phyloP scores from a whole-genome alignment of 345 rosid species.

The Salix dunnii region DNA sequence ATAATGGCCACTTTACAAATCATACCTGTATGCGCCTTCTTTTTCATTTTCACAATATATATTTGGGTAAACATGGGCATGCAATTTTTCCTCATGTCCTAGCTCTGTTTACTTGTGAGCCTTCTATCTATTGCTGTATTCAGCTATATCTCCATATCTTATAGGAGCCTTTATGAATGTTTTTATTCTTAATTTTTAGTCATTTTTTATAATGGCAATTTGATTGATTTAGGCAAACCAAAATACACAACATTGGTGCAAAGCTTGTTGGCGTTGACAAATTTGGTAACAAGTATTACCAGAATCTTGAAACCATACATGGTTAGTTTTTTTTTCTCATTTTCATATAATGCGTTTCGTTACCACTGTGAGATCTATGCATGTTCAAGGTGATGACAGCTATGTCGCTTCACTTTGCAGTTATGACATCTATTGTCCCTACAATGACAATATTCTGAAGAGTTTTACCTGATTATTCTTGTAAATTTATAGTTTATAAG shows the following conservation, averaged over 20 bases:
- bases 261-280: conserved; percentile 82
- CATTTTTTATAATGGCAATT: not conserved
- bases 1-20: too few species aligned
- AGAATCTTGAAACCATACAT: conserved; percentile 58
- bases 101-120: too few species aligned
- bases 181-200: not conserved
- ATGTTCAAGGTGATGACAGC: not conserved
- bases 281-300: conserved; percentile 84
- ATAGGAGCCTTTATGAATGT: not conserved
- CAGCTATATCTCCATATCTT: too few species aligned
- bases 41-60: too few species aligned
- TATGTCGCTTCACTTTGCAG: not conserved
- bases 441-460: too few species aligned
- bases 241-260: conserved; percentile 85
- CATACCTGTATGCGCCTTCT: too few species aligned
- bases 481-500: too few species aligned
- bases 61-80: too few species aligned
- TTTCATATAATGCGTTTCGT: not conserved
- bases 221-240: conserved; percentile 73
- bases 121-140: too few species aligned
- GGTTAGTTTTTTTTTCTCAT: conserved; percentile 42
- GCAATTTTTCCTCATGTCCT: too few species aligned
- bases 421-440: not conserved
- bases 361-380: not conserved
- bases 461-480: too few species aligned